Conservation (phyloP, 2,329 filamentous ascomycete species). For the Aspergillus alliaceus region DNA sequence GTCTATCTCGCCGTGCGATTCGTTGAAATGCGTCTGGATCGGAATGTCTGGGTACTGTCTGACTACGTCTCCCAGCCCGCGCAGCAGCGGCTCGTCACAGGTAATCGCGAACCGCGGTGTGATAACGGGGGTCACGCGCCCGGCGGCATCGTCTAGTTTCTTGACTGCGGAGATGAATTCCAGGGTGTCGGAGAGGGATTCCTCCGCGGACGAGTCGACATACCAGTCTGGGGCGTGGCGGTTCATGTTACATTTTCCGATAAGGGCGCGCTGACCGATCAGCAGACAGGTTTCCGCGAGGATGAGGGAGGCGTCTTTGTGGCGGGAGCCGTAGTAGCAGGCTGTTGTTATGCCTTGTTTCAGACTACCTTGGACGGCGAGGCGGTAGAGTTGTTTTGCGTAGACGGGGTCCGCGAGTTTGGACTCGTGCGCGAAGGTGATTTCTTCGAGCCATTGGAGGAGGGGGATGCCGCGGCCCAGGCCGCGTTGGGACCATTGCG, state of each 20-base stretch:
- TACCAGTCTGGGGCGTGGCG: slow-evolving; percentile 52
- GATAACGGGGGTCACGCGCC: slow-evolving; percentile 52
- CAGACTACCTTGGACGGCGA: slow-evolving; percentile 59
- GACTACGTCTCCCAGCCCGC: slow-evolving; percentile 57
- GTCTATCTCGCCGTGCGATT: slow-evolving; percentile 60
- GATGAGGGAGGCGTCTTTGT: slow-evolving; percentile 30
- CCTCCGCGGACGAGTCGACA: slow-evolving; percentile 47
- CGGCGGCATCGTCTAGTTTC: slow-evolving; percentile 42
- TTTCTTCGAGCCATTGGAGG: slow-evolving; percentile 62
- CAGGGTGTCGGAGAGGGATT: slow-evolving; percentile 52
- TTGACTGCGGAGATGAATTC: slow-evolving; percentile 53
- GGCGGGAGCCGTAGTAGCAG: slow-evolving; percentile 36
- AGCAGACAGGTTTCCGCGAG: slow-evolving; percentile 34
- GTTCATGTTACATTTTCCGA: slow-evolving; percentile 41
- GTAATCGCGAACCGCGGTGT: slow-evolving; percentile 64
- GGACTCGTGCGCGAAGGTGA: slow-evolving; percentile 66
- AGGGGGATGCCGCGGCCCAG: slow-evolving; percentile 42
- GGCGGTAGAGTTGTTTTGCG: slow-evolving; percentile 52
- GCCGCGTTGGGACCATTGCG: slow-evolving; percentile 53
- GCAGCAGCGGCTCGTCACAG: slow-evolving; percentile 56
- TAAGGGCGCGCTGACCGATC: slow-evolving; percentile 35
- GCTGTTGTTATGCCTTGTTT: slow-evolving; percentile 49
- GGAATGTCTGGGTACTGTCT: slow-evolving; percentile 49
- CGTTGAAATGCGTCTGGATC: slow-evolving; percentile 69
- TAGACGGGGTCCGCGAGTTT: slow-evolving; percentile 58